Evolutionary conservation across 1,284 basidiomycete genomes (phyloP), one percentile per base, ranked within the genome.

Genomic region (Ustilago shanxiensis): DNA sequence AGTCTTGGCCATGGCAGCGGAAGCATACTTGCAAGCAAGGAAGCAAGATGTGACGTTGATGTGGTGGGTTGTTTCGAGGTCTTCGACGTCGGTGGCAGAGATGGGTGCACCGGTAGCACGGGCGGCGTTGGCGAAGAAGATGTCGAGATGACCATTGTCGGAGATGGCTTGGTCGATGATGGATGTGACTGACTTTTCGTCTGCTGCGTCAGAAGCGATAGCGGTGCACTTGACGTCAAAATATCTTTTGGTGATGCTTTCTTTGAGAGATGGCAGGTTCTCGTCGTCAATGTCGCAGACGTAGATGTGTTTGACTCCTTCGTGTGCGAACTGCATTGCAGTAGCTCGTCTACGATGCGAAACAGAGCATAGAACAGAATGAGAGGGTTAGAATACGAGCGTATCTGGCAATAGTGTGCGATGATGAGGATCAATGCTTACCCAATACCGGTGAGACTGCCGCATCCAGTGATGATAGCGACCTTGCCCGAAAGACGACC

Each of bases 1-100:
- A 2, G 89, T 87, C 80, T 90, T 88, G 75, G 89, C 87, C 94
- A 98, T 95, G 2, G 93, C 93, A 28, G 88, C 88, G 0, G 93
- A 93, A 6, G 90, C 95, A 85, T 95, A 88, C 83, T 96, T 96
- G 77, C 95, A 88, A 3, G 94, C 95, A n/a, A 96, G 88, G 88
- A 95, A 96, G 80, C 91, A 93, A 93, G 93, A 93, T 14, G 95
- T 87, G 0, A 91, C 87, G 85, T 98, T 98, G 70, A 96, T 88
- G 73, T 91, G 89, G 90, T 95, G 91, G 10, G 89, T 89, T 60
- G 92, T 90, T 89, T 91, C 92, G 85, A 93, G 94, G 31, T 88
- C 88, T 62, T 92, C 91, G 0, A 89, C 88, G 1, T 91, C 88
- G 2, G 90, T 91, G n/a, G 90, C 88, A 10, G 88, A 85, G 44